phyloP scores from a whole-genome alignment of 148 eudicot genomes.

The Arctostaphylos glauca region DNA sequence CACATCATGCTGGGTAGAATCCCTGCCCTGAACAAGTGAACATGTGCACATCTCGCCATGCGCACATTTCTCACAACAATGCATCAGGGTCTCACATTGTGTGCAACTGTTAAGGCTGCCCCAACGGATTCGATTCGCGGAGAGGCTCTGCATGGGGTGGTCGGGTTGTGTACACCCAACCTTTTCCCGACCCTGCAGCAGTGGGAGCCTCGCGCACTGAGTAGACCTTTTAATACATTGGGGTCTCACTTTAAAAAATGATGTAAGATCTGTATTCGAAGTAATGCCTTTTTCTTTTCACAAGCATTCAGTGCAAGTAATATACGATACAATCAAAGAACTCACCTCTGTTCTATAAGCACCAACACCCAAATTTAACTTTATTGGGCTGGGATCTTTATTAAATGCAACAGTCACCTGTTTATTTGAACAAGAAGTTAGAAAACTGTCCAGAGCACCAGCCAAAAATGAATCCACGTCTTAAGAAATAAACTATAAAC shows the following conservation, averaged over 20 bases:
- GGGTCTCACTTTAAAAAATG: background rate
- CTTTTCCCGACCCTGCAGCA: no score
- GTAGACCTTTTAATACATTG: no score
- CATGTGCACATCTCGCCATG: background rate
- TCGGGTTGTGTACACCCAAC: no score
- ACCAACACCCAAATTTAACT: constrained; percentile 95
- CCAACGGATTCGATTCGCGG: no score
- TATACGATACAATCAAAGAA: background rate
- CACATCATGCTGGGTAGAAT: background rate
- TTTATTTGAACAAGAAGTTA: constrained; percentile 16
- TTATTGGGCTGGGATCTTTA: constrained; percentile 88
- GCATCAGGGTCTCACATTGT: background rate
- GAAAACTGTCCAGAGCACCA: background rate
- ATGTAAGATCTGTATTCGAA: background rate
- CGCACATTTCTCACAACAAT: background rate
- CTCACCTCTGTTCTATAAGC: constrained; percentile 96
- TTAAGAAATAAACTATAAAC: background rate
- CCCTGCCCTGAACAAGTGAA: background rate
- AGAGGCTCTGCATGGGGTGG: no score
- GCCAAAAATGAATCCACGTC: background rate
- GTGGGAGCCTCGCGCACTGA: no score
- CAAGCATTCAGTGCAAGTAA: background rate
- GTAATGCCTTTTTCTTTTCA: constrained; percentile 1
- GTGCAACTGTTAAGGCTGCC: no score
- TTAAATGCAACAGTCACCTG: constrained; percentile 97